A percentile compares a stretch with the other conserved stretches of the same genome.
Evolutionary conservation across 2,329 filamentous ascomycete genomes (phyloP).

Genomic region (Emergomyces orientalis): DNA sequence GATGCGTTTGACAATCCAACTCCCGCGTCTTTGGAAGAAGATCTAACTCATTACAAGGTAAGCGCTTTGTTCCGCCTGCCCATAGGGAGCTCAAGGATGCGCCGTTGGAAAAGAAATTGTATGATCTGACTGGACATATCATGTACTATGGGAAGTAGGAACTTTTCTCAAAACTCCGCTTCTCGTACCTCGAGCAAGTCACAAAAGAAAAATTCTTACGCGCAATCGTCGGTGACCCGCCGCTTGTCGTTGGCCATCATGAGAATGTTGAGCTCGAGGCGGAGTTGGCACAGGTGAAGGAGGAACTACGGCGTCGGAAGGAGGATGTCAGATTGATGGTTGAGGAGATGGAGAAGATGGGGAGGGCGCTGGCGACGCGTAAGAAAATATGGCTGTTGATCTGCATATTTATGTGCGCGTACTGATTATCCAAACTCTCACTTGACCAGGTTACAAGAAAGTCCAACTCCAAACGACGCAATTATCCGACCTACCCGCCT

Average conservation of each 20-base stretch:
- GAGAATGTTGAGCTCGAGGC: slow-evolving; percentile 74
- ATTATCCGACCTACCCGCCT: slow-evolving; percentile 42
- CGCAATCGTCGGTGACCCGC: slow-evolving; percentile 82
- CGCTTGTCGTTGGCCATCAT: slow-evolving; percentile 67
- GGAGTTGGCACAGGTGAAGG: slow-evolving; percentile 61
- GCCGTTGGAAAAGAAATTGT: neutral
- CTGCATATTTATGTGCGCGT: neutral
- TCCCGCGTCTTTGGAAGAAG: slow-evolving; percentile 68
- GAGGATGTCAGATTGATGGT: slow-evolving; percentile 66
- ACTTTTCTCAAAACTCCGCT: slow-evolving; percentile 89
- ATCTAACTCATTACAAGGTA: slow-evolving; percentile 77
- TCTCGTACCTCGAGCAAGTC: slow-evolving; percentile 96
- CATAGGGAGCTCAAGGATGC: neutral
- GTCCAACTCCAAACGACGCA: slow-evolving; percentile 45
- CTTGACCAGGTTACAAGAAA: slow-evolving; percentile 42
- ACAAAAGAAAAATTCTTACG: slow-evolving; percentile 97
- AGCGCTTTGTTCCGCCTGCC: neutral
- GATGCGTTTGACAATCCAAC: slow-evolving; percentile 57
- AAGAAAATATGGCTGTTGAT: slow-evolving; percentile 17
- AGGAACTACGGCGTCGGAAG: slow-evolving; percentile 69
- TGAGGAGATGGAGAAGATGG: slow-evolving; percentile 59
- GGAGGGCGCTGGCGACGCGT: slow-evolving; percentile 54
- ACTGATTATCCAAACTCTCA: neutral
- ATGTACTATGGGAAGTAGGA: slow-evolving; percentile 42
- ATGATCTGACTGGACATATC: slow-evolving; percentile 6